A percentile compares a stretch with the other conserved stretches of the same genome.
phyloP scores from a whole-genome alignment of 306 rosid genomes.

The Chamaecrista fasciculata region DNA sequence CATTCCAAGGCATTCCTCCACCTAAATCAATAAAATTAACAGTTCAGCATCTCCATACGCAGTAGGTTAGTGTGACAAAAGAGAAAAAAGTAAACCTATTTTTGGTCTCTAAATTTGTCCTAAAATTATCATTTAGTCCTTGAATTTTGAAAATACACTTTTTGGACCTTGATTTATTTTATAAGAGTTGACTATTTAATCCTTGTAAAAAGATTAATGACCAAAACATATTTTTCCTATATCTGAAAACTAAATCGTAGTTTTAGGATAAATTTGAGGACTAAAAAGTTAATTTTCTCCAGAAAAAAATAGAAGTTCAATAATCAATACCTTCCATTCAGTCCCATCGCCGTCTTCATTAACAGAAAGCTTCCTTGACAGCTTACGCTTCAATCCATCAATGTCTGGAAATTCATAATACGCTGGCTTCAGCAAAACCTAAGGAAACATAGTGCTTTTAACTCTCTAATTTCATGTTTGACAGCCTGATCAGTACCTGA shows the following conservation, averaged over 20 bases:
- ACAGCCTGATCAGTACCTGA: constrained; percentile 49
- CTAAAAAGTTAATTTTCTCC: no score
- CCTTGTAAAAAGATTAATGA: no score
- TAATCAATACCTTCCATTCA: constrained; percentile 87
- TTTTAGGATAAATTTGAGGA: no score
- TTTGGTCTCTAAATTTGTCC: no score
- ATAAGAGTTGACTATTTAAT: no score
- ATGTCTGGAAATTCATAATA: constrained; percentile 48
- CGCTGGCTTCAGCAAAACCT: constrained; percentile 8
- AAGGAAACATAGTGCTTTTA: background rate
- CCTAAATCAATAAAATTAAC: constrained; percentile 39
- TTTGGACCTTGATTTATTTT: no score
- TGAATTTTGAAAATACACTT: no score
- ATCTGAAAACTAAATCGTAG: no score
- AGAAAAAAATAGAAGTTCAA: background rate
- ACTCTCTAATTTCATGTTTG: constrained; percentile 9
- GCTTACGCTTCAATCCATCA: constrained; percentile 78
- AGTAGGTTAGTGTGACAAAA: background rate
- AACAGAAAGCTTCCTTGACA: constrained; percentile 62
- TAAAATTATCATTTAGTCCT: no score
- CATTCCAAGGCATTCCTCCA: constrained; percentile 81
- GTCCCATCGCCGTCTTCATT: constrained; percentile 49
- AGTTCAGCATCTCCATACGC: background rate
- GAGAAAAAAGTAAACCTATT: no score
- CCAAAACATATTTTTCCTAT: no score